A percentile compares a stretch with the other conserved stretches of the same genome.
These are phyloP conservation scores for Warburgia ugandensis DNA, from an alignment of 164 flowering plant genomes.

Conservation along the genomic window DNA sequence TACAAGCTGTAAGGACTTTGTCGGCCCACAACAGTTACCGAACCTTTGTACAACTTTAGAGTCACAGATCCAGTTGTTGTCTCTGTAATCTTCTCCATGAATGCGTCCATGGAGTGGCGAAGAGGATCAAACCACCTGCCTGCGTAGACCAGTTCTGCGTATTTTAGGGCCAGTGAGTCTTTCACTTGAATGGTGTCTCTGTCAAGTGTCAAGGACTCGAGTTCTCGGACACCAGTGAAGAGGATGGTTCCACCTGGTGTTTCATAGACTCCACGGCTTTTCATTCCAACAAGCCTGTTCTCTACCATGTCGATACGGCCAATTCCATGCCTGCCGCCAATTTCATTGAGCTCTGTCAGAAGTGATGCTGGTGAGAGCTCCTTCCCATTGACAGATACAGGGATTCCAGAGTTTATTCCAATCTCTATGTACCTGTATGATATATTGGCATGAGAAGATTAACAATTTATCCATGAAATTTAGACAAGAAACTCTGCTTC, in stretches of 20 bases:
- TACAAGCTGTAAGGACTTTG: slow-evolving; percentile 72
- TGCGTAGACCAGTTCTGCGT: slow-evolving; percentile 94
- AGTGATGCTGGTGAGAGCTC: slow-evolving; percentile 75
- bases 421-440: slow-evolving; percentile 33
- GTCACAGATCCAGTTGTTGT: slow-evolving; percentile 83
- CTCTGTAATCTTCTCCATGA: slow-evolving; percentile 77
- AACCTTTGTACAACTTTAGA: slow-evolving; percentile 83
- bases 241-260: slow-evolving; percentile 97
- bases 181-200: slow-evolving; percentile 79
- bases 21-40: slow-evolving; percentile 51
- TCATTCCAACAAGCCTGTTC: slow-evolving; percentile 93
- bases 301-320: slow-evolving; percentile 95
- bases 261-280: slow-evolving; percentile 95
- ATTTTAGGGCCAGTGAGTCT: slow-evolving; percentile 71
- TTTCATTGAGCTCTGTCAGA: slow-evolving; percentile 63
- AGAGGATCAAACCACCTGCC: slow-evolving; percentile 97
- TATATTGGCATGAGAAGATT: not conserved
- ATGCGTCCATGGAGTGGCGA: slow-evolving; percentile 77
- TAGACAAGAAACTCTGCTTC: not conserved
- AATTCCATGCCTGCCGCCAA: slow-evolving; percentile 84
- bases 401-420: slow-evolving; percentile 68
- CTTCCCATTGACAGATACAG: slow-evolving; percentile 71
- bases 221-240: slow-evolving; percentile 66
- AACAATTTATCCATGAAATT: not conserved
- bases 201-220: slow-evolving; percentile 85